Percentiles rank a stretch among this genome's conserved stretches.
phyloP scores from a whole-genome alignment of 2,329 filamentous ascomycete genomes.

The Hirsutella thompsonii region DNA sequence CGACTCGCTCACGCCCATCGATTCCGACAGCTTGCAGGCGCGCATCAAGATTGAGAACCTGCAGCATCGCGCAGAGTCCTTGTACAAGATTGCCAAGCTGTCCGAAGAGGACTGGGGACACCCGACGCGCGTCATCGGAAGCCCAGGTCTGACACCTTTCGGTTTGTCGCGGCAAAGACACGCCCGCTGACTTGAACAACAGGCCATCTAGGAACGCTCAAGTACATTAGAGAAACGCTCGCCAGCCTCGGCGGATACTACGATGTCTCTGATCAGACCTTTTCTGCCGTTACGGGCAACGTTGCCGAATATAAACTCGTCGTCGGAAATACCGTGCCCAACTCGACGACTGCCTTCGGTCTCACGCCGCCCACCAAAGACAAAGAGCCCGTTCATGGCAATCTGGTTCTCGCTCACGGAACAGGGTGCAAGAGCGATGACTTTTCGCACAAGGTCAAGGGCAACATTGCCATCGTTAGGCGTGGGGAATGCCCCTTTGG shows the following conservation, averaged over 20 bases:
- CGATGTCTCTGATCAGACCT: conserved; percentile 47
- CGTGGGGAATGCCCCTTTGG: conserved; percentile 63
- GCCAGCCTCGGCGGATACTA: conserved; percentile 47
- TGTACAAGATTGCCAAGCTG: conserved; percentile 49
- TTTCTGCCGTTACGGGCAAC: conserved; percentile 47
- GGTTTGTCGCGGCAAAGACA: not conserved
- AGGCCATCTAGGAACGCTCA: conserved; percentile 52
- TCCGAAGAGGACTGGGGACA: conserved; percentile 49
- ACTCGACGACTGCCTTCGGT: conserved; percentile 40
- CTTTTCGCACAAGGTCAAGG: conserved; percentile 44
- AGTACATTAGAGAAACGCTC: conserved; percentile 47
- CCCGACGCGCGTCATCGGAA: conserved; percentile 60
- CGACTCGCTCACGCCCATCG: conserved; percentile 25
- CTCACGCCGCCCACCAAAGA: conserved; percentile 53
- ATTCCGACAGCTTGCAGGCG: conserved; percentile 41
- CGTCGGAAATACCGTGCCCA: conserved; percentile 36
- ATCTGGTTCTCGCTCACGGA: conserved; percentile 47
- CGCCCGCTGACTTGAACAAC: not conserved
- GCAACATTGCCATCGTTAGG: conserved; percentile 56
- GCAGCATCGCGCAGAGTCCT: conserved; percentile 42
- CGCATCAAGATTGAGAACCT: conserved; percentile 44
- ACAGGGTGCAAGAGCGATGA: conserved; percentile 52
- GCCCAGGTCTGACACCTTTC: conserved; percentile 30
- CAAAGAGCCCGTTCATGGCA: conserved; percentile 43
- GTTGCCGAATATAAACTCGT: conserved; percentile 46